These are phyloP conservation scores for Sequoiadendron giganteum DNA, from an alignment of 75 land plant genomes.

Conservation along the genomic window DNA sequence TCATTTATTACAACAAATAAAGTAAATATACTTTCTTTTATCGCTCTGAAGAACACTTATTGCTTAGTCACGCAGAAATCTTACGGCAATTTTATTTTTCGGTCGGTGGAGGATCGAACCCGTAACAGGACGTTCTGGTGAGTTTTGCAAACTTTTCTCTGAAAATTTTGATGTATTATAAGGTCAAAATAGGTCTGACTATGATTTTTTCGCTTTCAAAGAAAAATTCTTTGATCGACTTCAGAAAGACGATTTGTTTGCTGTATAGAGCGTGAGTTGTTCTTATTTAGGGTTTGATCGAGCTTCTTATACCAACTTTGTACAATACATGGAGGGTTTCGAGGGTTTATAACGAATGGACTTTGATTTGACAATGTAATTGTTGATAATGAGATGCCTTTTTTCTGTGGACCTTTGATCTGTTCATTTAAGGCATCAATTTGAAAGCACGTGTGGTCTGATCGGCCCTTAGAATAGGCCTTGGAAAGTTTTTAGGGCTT, in stretches of 20 bases:
- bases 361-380: not conserved
- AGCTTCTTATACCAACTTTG: not conserved
- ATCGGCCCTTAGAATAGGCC: not conserved
- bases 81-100: not conserved
- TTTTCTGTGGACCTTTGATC: not conserved
- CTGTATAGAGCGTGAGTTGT: not conserved
- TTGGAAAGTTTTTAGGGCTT: not conserved
- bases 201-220: not conserved
- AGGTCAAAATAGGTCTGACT: not conserved
- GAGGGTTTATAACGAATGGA: not conserved
- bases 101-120: not conserved
- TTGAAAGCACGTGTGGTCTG: not conserved
- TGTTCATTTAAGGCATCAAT: not conserved
- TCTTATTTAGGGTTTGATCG: not conserved
- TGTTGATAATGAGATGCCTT: not conserved
- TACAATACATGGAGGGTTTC: not conserved
- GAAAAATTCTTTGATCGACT: not conserved
- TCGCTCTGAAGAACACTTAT: not conserved
- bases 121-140: not conserved
- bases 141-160: not conserved
- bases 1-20: not conserved
- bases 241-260: not conserved
- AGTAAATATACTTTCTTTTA: not conserved
- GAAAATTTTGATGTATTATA: not conserved
- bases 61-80: not conserved